Conservation (phyloP, 78 protist species). For the Dictyostelium brefeldianum region DNA sequence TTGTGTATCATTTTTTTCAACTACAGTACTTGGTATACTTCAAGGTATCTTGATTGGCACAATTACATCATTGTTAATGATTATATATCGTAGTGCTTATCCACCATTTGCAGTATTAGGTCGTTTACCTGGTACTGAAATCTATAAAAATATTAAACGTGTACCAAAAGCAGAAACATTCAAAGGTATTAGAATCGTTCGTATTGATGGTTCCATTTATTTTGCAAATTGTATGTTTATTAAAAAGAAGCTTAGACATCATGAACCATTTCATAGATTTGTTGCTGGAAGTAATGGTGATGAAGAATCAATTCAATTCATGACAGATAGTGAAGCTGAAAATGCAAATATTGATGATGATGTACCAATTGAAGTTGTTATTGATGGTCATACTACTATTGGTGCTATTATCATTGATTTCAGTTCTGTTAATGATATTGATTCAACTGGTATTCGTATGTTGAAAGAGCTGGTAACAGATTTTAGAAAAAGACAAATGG, state of each 20-base stretch:
- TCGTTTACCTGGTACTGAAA: constrained; percentile 70
- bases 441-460: constrained; percentile 73
- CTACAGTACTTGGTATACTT: constrained; percentile 72
- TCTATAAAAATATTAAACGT: constrained; percentile 72
- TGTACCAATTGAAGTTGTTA: constrained; percentile 20
- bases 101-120: constrained; percentile 87
- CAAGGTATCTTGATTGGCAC: constrained; percentile 85
- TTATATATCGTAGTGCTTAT: constrained; percentile 66
- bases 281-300: not conserved
- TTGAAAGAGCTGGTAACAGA: constrained; percentile 62
- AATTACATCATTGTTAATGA: constrained; percentile 59
- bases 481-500: constrained; percentile 28
- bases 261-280: constrained; percentile 29
- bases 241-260: constrained; percentile 48
- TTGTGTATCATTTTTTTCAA: constrained; percentile 68
- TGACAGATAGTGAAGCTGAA: constrained; percentile 30
- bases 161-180: constrained; percentile 74
- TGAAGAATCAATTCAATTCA: not conserved
- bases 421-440: constrained; percentile 72
- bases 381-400: constrained; percentile 40
- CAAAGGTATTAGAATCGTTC: constrained; percentile 70
- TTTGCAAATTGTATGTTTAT: constrained; percentile 66
- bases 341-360: constrained; percentile 1
- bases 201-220: constrained; percentile 77
- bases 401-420: constrained; percentile 77